Percentiles rank a stretch among this genome's conserved stretches.
These are phyloP conservation scores for Lachnellula subtilissima DNA, from an alignment of 2,329 filamentous ascomycete species.

Conservation along the genomic window DNA sequence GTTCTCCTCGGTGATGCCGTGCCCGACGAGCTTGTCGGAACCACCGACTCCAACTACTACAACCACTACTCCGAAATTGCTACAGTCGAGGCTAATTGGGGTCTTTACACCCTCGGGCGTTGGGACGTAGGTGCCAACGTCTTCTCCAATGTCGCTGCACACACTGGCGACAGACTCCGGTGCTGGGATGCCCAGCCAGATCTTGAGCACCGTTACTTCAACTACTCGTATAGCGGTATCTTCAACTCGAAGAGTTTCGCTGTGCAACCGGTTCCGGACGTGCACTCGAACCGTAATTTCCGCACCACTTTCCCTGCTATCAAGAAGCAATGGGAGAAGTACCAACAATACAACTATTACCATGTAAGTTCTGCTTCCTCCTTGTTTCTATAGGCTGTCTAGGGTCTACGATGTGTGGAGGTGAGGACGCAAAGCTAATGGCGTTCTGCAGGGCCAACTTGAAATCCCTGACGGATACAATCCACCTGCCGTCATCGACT, in stretches of 20 bases:
- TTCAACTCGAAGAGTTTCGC: conserved; percentile 30
- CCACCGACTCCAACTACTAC: conserved; percentile 65
- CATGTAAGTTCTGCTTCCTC: conserved; percentile 9
- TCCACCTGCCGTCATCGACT: conserved; percentile 1
- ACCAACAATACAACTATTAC: conserved; percentile 28
- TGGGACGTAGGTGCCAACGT: conserved; percentile 71
- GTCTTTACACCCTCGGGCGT: conserved; percentile 62
- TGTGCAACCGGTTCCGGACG: conserved; percentile 34
- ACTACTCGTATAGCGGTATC: conserved; percentile 41
- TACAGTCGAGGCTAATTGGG: conserved; percentile 65
- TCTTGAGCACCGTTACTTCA: conserved; percentile 38
- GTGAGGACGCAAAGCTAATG: conserved; percentile 22
- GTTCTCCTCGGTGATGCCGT: conserved; percentile 73
- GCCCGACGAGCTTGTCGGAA: conserved; percentile 58
- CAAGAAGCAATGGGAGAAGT: conserved; percentile 24
- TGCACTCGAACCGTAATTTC: conserved; percentile 21
- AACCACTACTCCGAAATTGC: conserved; percentile 67
- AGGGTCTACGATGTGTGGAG: too few relatives aligned
- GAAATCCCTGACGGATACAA: conserved; percentile 13
- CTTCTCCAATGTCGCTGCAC: conserved; percentile 54
- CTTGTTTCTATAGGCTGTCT: conserved; percentile 16
- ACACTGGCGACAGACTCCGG: conserved; percentile 50
- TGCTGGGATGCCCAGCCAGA: conserved; percentile 22
- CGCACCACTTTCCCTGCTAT: conserved; percentile 30
- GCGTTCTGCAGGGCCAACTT: conserved; percentile 4